Base-by-base conservation (phyloP, 768 basidiomycete genomes). In the Cystofilobasidium bisporidii region DNA sequence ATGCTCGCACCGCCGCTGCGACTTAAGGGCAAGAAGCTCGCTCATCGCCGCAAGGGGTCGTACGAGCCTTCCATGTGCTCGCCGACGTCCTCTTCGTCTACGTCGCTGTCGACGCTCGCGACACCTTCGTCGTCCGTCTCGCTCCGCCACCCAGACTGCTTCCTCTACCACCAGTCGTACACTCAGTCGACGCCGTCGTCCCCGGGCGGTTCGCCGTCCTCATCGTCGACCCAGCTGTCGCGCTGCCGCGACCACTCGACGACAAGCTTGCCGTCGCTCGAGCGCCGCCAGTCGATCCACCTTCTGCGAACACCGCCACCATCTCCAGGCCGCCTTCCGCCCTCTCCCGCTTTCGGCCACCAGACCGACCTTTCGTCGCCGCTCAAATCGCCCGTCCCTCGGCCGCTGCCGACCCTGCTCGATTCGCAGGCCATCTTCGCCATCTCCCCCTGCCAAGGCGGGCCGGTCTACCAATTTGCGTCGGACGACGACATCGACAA, bases 391-490 rank as follows among this genome's bases (percentile, higher is more conserved):
- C 40, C 58, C 32, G 59, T 47, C 17, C 65, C 65, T 8, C 24
- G 36, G 18, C 65, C 65, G 22, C 65, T 66, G 14, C 65, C 65
- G n/a, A 66, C 58, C 14, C 12, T 61, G 22, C 26, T 61, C 59
- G 47, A 66, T n/a, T 61, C 65, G 11, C 65, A 66, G 20, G 65
- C 57, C 26, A 66, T 66, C 48, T 66, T 66, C 47, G 47, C 65
- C 1, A 40, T 47, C 14, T 11, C 64, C 9, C 22, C 24, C 3
- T n/a, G 22, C 59, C 12, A 8, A 36, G 28, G 30, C 9, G 0
- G 2, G 15, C 6, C 20, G n/a, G 17, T 22, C 50, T 24, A 45
- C 43, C 6, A 5, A 12, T 41, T 22, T 28, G 20, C 1, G 8
- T 18, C 24, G 38, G 9, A 26, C 26, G 12, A 30, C 41, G 11